phyloP scores from a whole-genome alignment of 306 rosid species.

The Quercus berberidifolia region DNA sequence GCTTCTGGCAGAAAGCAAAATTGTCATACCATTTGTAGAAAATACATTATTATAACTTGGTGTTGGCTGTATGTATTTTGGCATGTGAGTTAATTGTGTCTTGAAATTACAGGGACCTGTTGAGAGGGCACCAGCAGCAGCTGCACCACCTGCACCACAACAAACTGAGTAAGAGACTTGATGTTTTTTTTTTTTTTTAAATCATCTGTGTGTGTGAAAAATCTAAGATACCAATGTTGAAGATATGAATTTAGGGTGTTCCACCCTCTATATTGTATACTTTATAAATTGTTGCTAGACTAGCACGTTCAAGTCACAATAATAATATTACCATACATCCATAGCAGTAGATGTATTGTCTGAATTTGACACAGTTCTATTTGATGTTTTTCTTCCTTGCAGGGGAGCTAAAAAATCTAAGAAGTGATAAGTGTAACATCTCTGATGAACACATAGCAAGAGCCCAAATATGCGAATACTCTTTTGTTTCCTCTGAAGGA shows the following conservation, averaged over 20 bases:
- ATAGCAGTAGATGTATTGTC: neutral
- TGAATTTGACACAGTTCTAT: neutral
- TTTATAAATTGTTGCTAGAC: neutral
- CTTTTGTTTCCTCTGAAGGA: slow-evolving; percentile 3
- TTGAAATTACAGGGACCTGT: slow-evolving; percentile 37
- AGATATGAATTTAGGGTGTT: neutral
- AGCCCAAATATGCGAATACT: neutral
- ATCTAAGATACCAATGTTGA: neutral
- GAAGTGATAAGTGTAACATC: slow-evolving; percentile 28
- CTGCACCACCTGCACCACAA: slow-evolving; percentile 24
- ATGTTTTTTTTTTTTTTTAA: neutral
- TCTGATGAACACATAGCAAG: slow-evolving; percentile 2
- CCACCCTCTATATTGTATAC: no score
- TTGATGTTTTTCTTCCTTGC: neutral
- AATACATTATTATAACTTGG: neutral
- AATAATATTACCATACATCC: neutral
- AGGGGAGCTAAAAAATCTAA: slow-evolving; percentile 41
- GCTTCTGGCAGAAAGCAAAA: neutral
- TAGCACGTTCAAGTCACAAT: neutral
- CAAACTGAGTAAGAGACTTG: slow-evolving; percentile 28
- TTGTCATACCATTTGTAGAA: neutral
- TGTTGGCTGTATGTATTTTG: neutral
- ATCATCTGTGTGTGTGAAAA: neutral
- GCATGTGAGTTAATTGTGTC: neutral
- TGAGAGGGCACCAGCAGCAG: slow-evolving; percentile 37